Evolutionary conservation across 2,329 filamentous ascomycete genomes (phyloP), one percentile per base, ranked within the genome.

Genomic region (Exutisphaerella laricina): DNA sequence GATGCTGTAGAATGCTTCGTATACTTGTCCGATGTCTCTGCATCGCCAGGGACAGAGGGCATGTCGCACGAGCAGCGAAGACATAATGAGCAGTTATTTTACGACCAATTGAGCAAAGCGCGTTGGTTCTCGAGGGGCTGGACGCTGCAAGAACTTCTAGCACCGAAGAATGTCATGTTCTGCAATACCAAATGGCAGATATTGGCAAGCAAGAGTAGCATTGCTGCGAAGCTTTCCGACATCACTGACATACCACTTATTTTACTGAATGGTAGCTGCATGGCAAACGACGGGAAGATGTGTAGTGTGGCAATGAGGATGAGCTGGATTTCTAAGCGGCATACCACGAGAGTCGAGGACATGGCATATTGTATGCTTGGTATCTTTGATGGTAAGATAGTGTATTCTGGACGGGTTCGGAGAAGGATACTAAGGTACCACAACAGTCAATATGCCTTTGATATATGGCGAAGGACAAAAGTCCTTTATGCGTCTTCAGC

Each of bases 401-500:
- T n/a, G n/a, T n/a, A n/a, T n/a, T n/a, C n/a, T n/a, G n/a, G n/a
- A n/a, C n/a, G n/a, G n/a, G n/a, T n/a, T n/a, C n/a, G n/a, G n/a
- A n/a, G n/a, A n/a, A n/a, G n/a, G n/a, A n/a, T n/a, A n/a, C n/a
- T n/a, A n/a, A n/a, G n/a, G n/a, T n/a, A n/a, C n/a, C n/a, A n/a
- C n/a, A n/a, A 12, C 23, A 26, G 43, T 57, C 28, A 53, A 50
- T 25, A 54, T 58, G 44, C 50, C 54, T 9, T 36, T 57, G 8
- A 39, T 55, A 1, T 57, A 57, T 28, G 55, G 53, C 6, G 55
- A 57, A 41, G 48, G 49, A 5, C 21, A 6, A 5, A 39, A 39
- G 30, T 46, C 53, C 4, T 59, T 58, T 37, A 39, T 33, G 12
- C 43, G 55, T 4, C 48, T 60, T 2, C 57, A 59, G 37, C 46